Evolutionary conservation across 345 rosid species (phyloP), one percentile per base, ranked within the genome.

Genomic region (Pugionium dolabratum): DNA sequence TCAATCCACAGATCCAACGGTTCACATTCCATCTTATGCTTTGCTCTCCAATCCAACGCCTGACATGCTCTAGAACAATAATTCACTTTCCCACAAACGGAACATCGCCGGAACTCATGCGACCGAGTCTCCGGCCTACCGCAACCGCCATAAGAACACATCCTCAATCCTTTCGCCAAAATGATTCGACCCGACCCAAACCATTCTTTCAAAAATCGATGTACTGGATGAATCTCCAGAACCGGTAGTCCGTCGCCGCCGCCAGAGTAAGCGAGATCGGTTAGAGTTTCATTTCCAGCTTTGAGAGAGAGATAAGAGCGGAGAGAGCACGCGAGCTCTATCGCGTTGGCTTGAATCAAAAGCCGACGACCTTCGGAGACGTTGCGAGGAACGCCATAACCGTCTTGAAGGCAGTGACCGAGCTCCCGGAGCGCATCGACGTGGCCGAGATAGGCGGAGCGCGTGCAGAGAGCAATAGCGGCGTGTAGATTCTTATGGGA

Each of bases 51-150:
- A 70, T 93, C 98, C 5, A 82, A 79, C 50, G 98, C 98, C 60
- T 93, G 98, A 41, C 98, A 93, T 0, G 85, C 98, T 26, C 97
- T 83, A 0, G 98, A 93, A 59, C 98, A 93, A 44, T 93, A 93
- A 66, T 87, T 87, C 25, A 89, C 98, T 2, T 64, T 75, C 37
- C 97, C 88, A 64, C 98, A 93, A 7, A 81, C 96, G 0, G 97
- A 89, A 59, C 98, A 93, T 54, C 95, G 72, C 64, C 98, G 73
- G 35, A 87, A 93, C 80, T 93, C 98, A 28, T 83, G 87, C 2
- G 79, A 45, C 62, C 96, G 74, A 4, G 97, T 87, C 90, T 93
- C 97, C 26, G 98, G 91, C 74, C 89, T 70, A 3, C 94, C 95
- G 48, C 90, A 87, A 4, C 90, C 84, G 4, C 34, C 25, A 5